phyloP scores from a whole-genome alignment of 805 yeast species.

The Hanseniaspora guilliermondii region DNA sequence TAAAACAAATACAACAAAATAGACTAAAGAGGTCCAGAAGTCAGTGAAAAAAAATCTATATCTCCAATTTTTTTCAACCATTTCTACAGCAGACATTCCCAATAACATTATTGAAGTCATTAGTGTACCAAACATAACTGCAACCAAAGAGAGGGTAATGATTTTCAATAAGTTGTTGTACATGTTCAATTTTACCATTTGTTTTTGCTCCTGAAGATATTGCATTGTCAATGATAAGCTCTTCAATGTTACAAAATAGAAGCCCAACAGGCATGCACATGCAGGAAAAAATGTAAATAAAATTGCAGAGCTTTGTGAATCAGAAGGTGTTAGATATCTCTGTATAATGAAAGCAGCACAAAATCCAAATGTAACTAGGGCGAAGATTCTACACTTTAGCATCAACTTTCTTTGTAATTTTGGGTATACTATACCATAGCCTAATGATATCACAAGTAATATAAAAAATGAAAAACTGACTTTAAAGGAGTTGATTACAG shows the following conservation, averaged over 20 bases:
- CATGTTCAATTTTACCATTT: constrained; percentile 78
- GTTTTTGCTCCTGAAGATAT: constrained; percentile 70
- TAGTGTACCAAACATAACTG: constrained; percentile 58
- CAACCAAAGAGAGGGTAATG: constrained; percentile 57
- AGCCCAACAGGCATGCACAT: constrained; percentile 51
- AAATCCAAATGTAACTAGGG: constrained; percentile 43
- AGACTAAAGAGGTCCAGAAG: constrained; percentile 89
- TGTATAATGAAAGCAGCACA: constrained; percentile 44
- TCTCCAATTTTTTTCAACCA: constrained; percentile 84
- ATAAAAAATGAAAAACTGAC: constrained; percentile 81
- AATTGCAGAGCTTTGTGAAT: constrained; percentile 37
- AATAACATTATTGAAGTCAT: constrained; percentile 58
- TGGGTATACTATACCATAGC: constrained; percentile 89
- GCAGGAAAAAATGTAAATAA: constrained; percentile 60
- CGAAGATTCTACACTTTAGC: constrained; percentile 54
- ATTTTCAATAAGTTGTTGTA: constrained; percentile 67
- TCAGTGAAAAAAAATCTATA: constrained; percentile 76
- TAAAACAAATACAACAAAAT: constrained; percentile 69
- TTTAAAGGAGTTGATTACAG: constrained; percentile 67
- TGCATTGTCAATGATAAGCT: constrained; percentile 65
- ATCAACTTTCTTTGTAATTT: constrained; percentile 62
- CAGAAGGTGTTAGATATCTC: constrained; percentile 40
- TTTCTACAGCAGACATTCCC: constrained; percentile 60
- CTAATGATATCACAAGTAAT: constrained; percentile 71
- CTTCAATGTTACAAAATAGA: constrained; percentile 62